These are phyloP conservation scores for Pythium grandisporangium DNA, from an alignment of 352 stramenopile genomes.

Conservation along the genomic window DNA sequence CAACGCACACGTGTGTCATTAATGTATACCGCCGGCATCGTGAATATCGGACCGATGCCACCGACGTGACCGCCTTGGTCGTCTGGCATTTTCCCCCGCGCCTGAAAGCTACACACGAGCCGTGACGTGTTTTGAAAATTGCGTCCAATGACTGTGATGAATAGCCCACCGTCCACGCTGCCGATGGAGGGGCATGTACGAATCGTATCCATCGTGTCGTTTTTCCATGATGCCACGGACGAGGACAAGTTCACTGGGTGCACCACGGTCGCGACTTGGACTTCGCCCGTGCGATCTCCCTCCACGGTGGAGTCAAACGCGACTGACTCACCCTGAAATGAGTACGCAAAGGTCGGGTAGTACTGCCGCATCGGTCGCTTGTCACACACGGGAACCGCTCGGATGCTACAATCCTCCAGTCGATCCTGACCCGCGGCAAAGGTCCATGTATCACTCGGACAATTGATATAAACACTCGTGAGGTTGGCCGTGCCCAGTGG, in stretches of 20 bases:
- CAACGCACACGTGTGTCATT: constrained; percentile 79
- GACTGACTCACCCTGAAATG: constrained; percentile 36
- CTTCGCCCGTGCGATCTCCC: constrained; percentile 63
- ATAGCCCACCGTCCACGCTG: constrained; percentile 21
- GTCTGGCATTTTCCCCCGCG: no score
- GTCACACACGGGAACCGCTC: constrained; percentile 90
- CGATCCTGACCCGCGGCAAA: constrained; percentile 61
- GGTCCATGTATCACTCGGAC: constrained; percentile 88
- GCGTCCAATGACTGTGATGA: constrained; percentile 90
- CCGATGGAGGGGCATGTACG: constrained; percentile 68
- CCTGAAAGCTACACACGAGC: constrained; percentile 83
- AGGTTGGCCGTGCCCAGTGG: constrained; percentile 80
- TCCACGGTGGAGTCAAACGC: constrained; percentile 73
- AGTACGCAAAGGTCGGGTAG: constrained; percentile 70
- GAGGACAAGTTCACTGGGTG: constrained; percentile 90
- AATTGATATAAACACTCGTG: constrained; percentile 80
- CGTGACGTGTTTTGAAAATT: constrained; percentile 88
- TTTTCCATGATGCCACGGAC: constrained; percentile 81
- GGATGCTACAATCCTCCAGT: constrained; percentile 86
- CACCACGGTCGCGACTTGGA: constrained; percentile 86
- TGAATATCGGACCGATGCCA: no score
- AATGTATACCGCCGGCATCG: constrained; percentile 56
- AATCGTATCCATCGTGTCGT: constrained; percentile 93
- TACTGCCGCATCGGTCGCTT: constrained; percentile 80
- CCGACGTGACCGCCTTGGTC: constrained; percentile 9